Evolutionary conservation across 139 green algal genomes (phyloP).

Genomic region (Haematococcus lacustris): DNA sequence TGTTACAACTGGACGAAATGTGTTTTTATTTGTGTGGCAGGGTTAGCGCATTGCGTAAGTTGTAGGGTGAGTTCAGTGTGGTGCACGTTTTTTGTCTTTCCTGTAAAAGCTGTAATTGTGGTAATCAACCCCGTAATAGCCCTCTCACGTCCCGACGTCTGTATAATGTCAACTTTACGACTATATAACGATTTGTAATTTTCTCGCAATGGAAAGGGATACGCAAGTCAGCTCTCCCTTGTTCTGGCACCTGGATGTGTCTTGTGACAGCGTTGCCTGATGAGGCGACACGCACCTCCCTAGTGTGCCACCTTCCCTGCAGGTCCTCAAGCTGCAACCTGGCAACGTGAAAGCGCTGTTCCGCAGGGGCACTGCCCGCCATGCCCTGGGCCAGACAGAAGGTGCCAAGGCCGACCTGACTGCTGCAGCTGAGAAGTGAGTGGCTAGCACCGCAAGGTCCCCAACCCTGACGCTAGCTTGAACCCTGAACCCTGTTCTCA

Average conservation of each 20-base stretch:
- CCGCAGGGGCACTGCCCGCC: slow-evolving; percentile 49
- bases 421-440: slow-evolving; percentile 33
- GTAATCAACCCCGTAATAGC: no score
- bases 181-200: no score
- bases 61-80: no score
- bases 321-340: slow-evolving; percentile 36
- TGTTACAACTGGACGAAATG: no score
- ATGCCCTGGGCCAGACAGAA: slow-evolving; percentile 46
- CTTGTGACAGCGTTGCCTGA: background rate
- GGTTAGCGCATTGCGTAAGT: no score
- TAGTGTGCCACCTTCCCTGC: background rate
- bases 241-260: background rate
- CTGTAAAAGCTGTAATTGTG: no score
- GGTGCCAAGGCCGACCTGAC: slow-evolving; percentile 53
- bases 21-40: no score
- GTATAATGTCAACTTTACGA: no score
- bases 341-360: slow-evolving; percentile 67
- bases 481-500: background rate
- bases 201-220: no score
- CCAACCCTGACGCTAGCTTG: background rate
- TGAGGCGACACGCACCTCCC: background rate
- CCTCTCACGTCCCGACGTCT: no score
- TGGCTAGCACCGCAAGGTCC: background rate
- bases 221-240: background rate
- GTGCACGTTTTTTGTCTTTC: no score